phyloP scores from a whole-genome alignment of 208 protist species.

The Willaertia magna region DNA sequence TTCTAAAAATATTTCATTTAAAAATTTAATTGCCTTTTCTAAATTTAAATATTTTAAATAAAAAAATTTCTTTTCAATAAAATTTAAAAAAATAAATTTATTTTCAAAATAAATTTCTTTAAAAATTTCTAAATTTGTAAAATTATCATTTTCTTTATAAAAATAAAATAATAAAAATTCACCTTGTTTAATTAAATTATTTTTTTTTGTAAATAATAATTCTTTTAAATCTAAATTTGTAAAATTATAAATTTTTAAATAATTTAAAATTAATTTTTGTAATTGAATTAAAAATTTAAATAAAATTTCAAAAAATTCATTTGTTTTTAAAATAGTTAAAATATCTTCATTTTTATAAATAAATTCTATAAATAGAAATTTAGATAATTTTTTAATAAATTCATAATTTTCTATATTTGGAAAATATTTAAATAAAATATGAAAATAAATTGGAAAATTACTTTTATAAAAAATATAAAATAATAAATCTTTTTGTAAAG shows the following conservation, averaged over 20 bases:
- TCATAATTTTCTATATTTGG: neutral
- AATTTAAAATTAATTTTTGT: neutral
- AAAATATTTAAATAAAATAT: neutral
- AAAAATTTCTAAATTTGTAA: neutral
- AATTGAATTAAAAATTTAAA: neutral
- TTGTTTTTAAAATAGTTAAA: neutral
- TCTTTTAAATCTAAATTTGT: too few relatives aligned
- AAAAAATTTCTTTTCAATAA: too few relatives aligned
- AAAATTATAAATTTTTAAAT: too few relatives aligned
- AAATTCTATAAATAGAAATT: neutral
- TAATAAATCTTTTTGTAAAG: neutral
- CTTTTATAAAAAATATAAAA: neutral
- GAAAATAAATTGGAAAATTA: neutral
- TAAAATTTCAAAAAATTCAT: neutral
- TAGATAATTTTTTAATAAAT: neutral
- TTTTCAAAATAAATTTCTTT: neutral
- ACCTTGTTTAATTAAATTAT: neutral
- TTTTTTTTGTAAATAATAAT: too few relatives aligned
- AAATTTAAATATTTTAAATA: too few relatives aligned
- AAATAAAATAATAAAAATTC: neutral
- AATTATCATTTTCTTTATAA: neutral
- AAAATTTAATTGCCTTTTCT: too few relatives aligned
- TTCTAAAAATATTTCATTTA: neutral
- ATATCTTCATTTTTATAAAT: neutral
- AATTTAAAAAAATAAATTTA: conserved; percentile 4